These are phyloP conservation scores for Leishmania braziliensis DNA, from an alignment of 208 protist species.

Conservation along the genomic window DNA sequence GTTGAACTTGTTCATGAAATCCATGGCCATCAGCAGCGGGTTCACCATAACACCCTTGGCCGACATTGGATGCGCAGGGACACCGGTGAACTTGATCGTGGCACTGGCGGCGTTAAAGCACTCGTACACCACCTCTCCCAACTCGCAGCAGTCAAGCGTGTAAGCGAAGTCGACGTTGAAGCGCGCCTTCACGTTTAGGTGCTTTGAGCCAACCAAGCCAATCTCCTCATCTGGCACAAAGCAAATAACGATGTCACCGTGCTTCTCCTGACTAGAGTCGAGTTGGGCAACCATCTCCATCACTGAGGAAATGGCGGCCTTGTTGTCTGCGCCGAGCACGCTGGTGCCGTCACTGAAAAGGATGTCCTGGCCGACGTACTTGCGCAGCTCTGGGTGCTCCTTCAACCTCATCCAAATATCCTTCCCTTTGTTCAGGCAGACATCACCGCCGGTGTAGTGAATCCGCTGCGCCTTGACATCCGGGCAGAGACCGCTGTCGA, in stretches of 20 bases:
- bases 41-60: slow-evolving; percentile 89
- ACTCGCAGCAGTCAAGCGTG: slow-evolving; percentile 85
- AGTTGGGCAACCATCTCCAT: slow-evolving; percentile 82
- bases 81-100: slow-evolving; percentile 63
- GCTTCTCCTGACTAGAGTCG: slow-evolving; percentile 39
- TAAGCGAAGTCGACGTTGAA: slow-evolving; percentile 89
- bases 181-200: slow-evolving; percentile 67
- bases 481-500: slow-evolving; percentile 72
- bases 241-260: slow-evolving; percentile 80
- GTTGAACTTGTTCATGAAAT: slow-evolving; percentile 73
- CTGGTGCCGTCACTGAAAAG: slow-evolving; percentile 88
- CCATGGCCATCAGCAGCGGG: slow-evolving; percentile 78
- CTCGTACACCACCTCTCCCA: slow-evolving; percentile 87
- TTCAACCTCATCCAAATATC: slow-evolving; percentile 60
- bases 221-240: slow-evolving; percentile 91
- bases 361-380: slow-evolving; percentile 83
- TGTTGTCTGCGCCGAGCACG: slow-evolving; percentile 88
- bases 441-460: slow-evolving; percentile 70
- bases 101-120: slow-evolving; percentile 83
- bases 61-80: slow-evolving; percentile 87
- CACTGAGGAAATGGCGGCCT: slow-evolving; percentile 75
- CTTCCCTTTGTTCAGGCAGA: slow-evolving; percentile 76
- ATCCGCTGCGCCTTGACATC: slow-evolving; percentile 75
- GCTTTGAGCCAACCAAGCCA: slow-evolving; percentile 80
- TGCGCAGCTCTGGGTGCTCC: slow-evolving; percentile 74